Evolutionary conservation across 306 rosid genomes (phyloP), one percentile per base, ranked within the genome.

Genomic region (Erythrophleum fordii): DNA sequence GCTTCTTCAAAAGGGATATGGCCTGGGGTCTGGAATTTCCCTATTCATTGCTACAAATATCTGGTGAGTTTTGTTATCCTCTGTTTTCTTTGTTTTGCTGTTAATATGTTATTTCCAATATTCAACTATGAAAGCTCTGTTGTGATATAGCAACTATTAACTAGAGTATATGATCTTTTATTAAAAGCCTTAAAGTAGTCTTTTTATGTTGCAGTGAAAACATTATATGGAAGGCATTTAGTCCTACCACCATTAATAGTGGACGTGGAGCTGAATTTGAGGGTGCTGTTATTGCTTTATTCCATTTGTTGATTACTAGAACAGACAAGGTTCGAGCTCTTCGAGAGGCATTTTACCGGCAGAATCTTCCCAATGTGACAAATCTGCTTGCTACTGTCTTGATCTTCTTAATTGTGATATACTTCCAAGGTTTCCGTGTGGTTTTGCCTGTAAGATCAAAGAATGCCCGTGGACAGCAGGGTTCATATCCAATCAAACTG

Each of bases 1-100:
- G 73, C 95, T 89, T 83, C 92, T 92, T 69, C 95, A 92, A 80
- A 92, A 90, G 79, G 97, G 97, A 67, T 92, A 90, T 69, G 97
- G 93, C 68, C 82, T 92, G 22, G 95, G 93, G 52, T 90, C 97
- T 80, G 93, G 95, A 83, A 91, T 92, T 77, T 91, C 95, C 39
- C 94, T 89, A 1, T 90, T 92, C 91, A 91, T 89, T 69, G 93
- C 93, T 4, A 88, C 93, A 60, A 92, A 91, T 73, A 91, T 92
- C 78, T 90, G 93, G 97, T 90, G 82, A 69, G 87, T 76, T 80
- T 44, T 70, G 18, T 25, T 6, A 35, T n/a, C 11, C n/a, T 13
- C 39, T 29, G 12, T 31, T 34, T 56, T 22, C 46, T 56, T 75
- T n/a, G 2, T 25, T 25, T 52, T 22, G 2, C 48, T 74, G 2